These are phyloP conservation scores for Centaurea solstitialis DNA, from an alignment of 129 eudicot genomes.

Conservation along the genomic window DNA sequence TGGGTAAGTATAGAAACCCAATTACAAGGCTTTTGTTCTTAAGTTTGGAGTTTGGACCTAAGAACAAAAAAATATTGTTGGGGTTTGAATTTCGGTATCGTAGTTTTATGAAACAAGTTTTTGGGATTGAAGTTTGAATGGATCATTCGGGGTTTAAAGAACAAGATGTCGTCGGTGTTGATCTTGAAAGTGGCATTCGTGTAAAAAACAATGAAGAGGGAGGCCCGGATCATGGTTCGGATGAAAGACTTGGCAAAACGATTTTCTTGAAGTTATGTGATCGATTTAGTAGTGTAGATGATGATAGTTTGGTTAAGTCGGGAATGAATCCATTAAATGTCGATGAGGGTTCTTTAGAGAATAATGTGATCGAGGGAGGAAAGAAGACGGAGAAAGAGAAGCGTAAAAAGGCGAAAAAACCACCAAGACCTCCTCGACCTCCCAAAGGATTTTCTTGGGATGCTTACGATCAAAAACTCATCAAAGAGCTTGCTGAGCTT, in stretches of 20 bases:
- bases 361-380: slow-evolving; percentile 28
- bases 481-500: slow-evolving; percentile 78
- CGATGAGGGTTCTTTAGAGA: slow-evolving; percentile 16
- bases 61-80: not conserved
- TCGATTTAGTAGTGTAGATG: slow-evolving; percentile 28
- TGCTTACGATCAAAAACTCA: slow-evolving; percentile 77
- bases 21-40: not conserved
- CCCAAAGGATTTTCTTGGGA: slow-evolving; percentile 64
- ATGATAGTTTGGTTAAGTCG: slow-evolving; percentile 31
- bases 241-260: slow-evolving; percentile 27
- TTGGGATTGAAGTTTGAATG: slow-evolving; percentile 30
- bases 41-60: not conserved
- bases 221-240: slow-evolving; percentile 3
- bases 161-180: slow-evolving; percentile 36
- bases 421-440: slow-evolving; percentile 74
- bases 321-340: slow-evolving; percentile 1
- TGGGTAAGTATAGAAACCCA: not conserved
- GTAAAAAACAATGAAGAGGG: slow-evolving; percentile 21
- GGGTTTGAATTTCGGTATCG: not conserved
- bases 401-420: slow-evolving; percentile 61
- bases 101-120: not conserved
- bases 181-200: slow-evolving; percentile 60
- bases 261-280: slow-evolving; percentile 31
- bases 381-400: slow-evolving; percentile 46
- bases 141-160: slow-evolving; percentile 42